Evolutionary conservation across 345 rosid species (phyloP).

Genomic region (Brassica incana): DNA sequence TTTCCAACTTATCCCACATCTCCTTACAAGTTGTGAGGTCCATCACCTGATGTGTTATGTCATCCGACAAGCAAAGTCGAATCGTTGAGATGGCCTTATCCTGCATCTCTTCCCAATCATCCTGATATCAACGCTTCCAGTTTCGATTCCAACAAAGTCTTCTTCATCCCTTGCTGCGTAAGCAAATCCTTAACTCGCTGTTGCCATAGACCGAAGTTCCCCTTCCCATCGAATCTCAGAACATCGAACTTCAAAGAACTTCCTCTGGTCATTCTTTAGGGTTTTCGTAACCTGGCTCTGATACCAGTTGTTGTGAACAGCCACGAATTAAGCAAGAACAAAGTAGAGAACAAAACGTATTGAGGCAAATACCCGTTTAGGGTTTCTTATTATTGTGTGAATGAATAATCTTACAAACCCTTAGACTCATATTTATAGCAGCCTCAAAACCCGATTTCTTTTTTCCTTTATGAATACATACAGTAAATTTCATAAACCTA

Average conservation of each 20-base stretch:
- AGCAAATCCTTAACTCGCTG: background rate
- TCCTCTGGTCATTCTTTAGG: no score
- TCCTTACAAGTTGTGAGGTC: background rate
- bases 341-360: no score
- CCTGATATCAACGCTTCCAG: background rate
- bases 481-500: no score
- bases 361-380: no score
- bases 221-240: background rate
- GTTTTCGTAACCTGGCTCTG: no score
- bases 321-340: no score
- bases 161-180: background rate
- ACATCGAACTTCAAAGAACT: background rate
- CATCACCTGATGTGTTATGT: background rate
- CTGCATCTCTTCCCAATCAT: background rate
- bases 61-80: background rate
- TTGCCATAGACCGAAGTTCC: background rate
- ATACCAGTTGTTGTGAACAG: no score
- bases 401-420: no score
- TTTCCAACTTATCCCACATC: background rate
- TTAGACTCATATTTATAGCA: no score
- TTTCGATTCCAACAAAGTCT: background rate
- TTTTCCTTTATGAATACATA: no score
- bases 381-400: no score
- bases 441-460: no score
- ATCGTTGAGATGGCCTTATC: background rate